Evolutionary conservation across 495 filamentous ascomycete species (phyloP).

Genomic region (Trichoderma orchidacearum): DNA sequence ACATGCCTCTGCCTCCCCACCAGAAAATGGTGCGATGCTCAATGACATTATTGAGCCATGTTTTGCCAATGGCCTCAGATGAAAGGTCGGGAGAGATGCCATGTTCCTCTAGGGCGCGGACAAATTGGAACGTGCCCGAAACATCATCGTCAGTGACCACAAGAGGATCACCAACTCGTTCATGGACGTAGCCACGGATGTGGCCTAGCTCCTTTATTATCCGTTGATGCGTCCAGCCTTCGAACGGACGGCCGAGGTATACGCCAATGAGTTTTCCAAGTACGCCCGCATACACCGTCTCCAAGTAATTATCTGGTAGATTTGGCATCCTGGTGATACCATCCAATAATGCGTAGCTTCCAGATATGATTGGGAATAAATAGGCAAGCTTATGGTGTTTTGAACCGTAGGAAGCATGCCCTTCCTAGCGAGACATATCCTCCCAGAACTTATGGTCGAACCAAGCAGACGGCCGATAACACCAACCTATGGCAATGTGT

Average conservation of each 20-base stretch:
- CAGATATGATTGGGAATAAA: too few relatives aligned
- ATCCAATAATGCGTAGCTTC: too few relatives aligned
- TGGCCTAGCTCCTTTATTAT: slow-evolving; percentile 14
- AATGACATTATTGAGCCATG: slow-evolving; percentile 18
- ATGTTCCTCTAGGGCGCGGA: slow-evolving; percentile 17
- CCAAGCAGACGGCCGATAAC: too few relatives aligned
- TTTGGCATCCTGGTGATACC: background rate
- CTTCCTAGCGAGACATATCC: too few relatives aligned
- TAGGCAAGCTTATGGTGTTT: too few relatives aligned
- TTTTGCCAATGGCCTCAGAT: slow-evolving; percentile 13
- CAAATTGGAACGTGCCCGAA: slow-evolving; percentile 17
- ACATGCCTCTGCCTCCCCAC: slow-evolving; percentile 20
- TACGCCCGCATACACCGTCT: slow-evolving; percentile 18
- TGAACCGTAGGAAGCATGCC: too few relatives aligned
- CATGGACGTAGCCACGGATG: slow-evolving; percentile 17
- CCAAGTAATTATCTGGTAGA: slow-evolving; percentile 13
- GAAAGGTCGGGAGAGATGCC: slow-evolving; percentile 3
- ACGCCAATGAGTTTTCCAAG: slow-evolving; percentile 21
- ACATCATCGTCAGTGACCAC: slow-evolving; percentile 20
- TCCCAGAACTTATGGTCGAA: too few relatives aligned
- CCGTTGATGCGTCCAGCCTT: slow-evolving; percentile 18
- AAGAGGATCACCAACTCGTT: slow-evolving; percentile 9
- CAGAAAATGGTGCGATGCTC: slow-evolving; percentile 14
- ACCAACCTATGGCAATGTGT: too few relatives aligned
- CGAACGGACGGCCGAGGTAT: slow-evolving; percentile 18